These are phyloP conservation scores for Amanita phalloides DNA, from an alignment of 768 basidiomycete genomes.

Conservation along the genomic window DNA sequence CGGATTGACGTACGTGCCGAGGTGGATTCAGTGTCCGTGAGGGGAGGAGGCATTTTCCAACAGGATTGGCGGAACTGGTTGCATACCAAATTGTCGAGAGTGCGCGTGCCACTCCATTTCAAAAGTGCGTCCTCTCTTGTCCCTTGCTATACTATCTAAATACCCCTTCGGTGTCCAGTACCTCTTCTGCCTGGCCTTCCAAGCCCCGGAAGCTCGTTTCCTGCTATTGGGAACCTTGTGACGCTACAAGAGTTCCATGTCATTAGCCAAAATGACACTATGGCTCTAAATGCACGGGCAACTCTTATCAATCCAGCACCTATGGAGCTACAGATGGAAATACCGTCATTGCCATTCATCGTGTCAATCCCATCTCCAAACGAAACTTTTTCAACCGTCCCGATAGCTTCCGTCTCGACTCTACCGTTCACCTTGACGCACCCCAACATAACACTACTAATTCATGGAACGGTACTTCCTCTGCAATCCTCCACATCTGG, in stretches of 20 bases:
- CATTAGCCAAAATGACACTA: slow-evolving; percentile 17
- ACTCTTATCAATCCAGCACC: slow-evolving; percentile 51
- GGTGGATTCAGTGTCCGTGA: slow-evolving; percentile 32
- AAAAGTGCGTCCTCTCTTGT: slow-evolving; percentile 32
- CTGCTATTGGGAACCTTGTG: slow-evolving; percentile 46
- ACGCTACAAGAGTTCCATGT: slow-evolving; percentile 46
- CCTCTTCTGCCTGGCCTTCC: slow-evolving; percentile 60
- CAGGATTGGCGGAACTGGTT: slow-evolving; percentile 37
- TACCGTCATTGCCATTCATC: slow-evolving; percentile 52
- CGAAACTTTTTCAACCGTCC: slow-evolving; percentile 16
- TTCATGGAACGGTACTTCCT: slow-evolving; percentile 49
- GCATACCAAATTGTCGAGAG: slow-evolving; percentile 28
- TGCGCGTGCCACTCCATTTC: slow-evolving; percentile 36
- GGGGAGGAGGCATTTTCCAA: slow-evolving; percentile 36
- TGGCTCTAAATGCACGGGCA: slow-evolving; percentile 41
- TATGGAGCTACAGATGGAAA: slow-evolving; percentile 31
- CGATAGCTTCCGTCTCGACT: slow-evolving; percentile 45
- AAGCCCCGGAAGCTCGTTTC: slow-evolving; percentile 41
- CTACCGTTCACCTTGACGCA: slow-evolving; percentile 50
- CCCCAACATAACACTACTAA: slow-evolving; percentile 52
- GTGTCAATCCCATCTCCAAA: slow-evolving; percentile 35
- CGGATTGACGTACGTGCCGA: slow-evolving; percentile 31
- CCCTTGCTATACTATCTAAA: slow-evolving; percentile 5
- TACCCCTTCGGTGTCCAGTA: slow-evolving; percentile 27
- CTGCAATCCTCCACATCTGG: slow-evolving; percentile 27